Conservation (phyloP, 352 stramenopile species). For the Phytopythium litorale region DNA sequence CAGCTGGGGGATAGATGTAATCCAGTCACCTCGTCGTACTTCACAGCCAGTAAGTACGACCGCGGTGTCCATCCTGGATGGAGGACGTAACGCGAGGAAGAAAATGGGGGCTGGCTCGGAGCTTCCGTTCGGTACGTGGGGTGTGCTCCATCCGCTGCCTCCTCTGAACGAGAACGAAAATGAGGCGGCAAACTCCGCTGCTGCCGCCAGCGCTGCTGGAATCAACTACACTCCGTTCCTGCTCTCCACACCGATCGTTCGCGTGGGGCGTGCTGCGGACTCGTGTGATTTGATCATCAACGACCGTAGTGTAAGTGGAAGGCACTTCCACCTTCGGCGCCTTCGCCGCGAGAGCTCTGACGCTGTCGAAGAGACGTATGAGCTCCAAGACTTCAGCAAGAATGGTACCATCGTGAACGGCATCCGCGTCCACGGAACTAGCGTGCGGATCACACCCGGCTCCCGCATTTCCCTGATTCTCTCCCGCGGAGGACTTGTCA, state of each 20-base stretch:
- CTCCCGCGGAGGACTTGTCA: slow-evolving; percentile 76
- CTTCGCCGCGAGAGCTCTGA: slow-evolving; percentile 50
- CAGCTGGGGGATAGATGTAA: slow-evolving; percentile 77
- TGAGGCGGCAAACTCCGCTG: slow-evolving; percentile 10
- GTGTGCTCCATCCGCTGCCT: slow-evolving; percentile 66
- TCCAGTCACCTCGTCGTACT: slow-evolving; percentile 69
- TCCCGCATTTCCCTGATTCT: slow-evolving; percentile 85
- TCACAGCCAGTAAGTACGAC: not conserved
- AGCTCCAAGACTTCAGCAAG: slow-evolving; percentile 88
- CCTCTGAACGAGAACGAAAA: slow-evolving; percentile 66
- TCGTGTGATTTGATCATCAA: slow-evolving; percentile 88
- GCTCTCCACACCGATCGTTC: slow-evolving; percentile 63
- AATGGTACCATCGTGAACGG: slow-evolving; percentile 89
- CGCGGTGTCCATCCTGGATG: not conserved
- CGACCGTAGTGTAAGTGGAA: slow-evolving; percentile 81
- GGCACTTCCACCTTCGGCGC: slow-evolving; percentile 80
- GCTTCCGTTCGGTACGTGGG: slow-evolving; percentile 66
- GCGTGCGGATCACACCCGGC: slow-evolving; percentile 57
- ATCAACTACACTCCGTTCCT: slow-evolving; percentile 62
- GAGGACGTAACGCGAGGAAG: not conserved
- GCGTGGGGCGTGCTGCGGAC: slow-evolving; percentile 73
- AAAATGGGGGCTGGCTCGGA: slow-evolving; percentile 14
- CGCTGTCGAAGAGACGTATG: slow-evolving; percentile 53
- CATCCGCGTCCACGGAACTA: slow-evolving; percentile 80
- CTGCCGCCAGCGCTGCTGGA: slow-evolving; percentile 9